Conservation (phyloP, 2,329 filamentous ascomycete species). For the Aureobasidium musti region DNA sequence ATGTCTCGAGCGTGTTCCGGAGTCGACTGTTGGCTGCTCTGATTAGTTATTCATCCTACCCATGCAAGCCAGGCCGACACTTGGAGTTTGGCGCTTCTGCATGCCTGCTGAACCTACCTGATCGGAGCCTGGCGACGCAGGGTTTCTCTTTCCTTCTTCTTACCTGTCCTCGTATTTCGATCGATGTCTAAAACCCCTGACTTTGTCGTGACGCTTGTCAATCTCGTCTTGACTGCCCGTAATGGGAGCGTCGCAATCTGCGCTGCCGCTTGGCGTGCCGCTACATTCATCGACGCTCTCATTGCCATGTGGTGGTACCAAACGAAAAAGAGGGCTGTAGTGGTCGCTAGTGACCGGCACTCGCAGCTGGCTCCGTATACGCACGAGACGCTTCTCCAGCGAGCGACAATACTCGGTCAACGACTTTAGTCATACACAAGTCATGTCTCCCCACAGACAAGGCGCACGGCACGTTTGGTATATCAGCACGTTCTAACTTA, state of each 20-base stretch:
- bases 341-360: constrained; percentile 12
- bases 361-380: background rate
- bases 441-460: constrained; percentile 28
- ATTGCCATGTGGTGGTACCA: constrained; percentile 25
- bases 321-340: constrained; percentile 22
- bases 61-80: constrained; percentile 26
- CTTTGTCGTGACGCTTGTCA: constrained; percentile 16
- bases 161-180: constrained; percentile 6
- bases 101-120: constrained; percentile 16
- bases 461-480: constrained; percentile 27
- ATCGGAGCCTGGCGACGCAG: constrained; percentile 11
- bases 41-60: background rate
- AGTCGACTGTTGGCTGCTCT: constrained; percentile 6
- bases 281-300: constrained; percentile 4
- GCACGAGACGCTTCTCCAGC: background rate
- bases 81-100: constrained; percentile 20
- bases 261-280: constrained; percentile 10
- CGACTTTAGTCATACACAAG: constrained; percentile 25
- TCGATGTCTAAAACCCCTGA: constrained; percentile 11
- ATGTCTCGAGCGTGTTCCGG: constrained; percentile 25
- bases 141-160: constrained; percentile 8
- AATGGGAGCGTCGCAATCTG: constrained; percentile 21
- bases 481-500: constrained; percentile 28
- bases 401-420: constrained; percentile 14
- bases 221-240: constrained; percentile 11